Evolutionary conservation across 1,284 basidiomycete species (phyloP), one percentile per base, ranked within the genome.

Genomic region (Macrocybe sp.): DNA sequence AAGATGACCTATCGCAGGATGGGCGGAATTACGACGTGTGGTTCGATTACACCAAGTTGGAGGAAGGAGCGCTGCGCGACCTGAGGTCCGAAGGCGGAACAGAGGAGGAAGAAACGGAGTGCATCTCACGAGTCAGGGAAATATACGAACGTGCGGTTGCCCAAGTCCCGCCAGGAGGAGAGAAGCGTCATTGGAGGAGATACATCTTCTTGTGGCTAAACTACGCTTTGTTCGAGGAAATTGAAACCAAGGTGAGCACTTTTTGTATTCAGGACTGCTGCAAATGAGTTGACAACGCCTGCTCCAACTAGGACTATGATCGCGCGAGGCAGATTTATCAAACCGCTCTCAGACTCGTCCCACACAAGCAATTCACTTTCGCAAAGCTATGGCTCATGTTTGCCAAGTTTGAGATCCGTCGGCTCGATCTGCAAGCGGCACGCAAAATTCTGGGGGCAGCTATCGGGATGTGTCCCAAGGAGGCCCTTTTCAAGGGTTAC

Each of bases 131-230:
- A 4, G 88, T 97, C 2, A 74, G 96, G 43, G 95, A 99, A 61
- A 85, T 97, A 22, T 99, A 99, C 61, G 97, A 99, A 65, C 76
- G 95, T 12, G 95, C 95, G 0, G 92, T 99, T n/a, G 87, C 92
- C 6, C 92, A 97, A 61, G 89, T 98, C 0, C 96, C 97, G 5
- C 93, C 95, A 1, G 88, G 86, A 9, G 75, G 73, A 11, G 90
- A 94, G 62, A 95, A 94, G 67, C 74, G 94, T 39, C 88, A 91
- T 69, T 97, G 94, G 94, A 74, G 97, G 61, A 72, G 97, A 54
- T 99, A 99, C 65, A 95, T 99, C 54, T 97, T 97, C 75, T 64
- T 98, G 22, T 98, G 95, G 95, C 67, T 98, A 38, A 84, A 94
- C 64, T 99, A 99, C 67, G 95, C 97, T 0, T 69, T 97, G 30